Percentiles rank a stretch among this genome's conserved stretches.
Evolutionary conservation across 208 protist genomes (phyloP).

Genomic region (Naegleria fowleri): DNA sequence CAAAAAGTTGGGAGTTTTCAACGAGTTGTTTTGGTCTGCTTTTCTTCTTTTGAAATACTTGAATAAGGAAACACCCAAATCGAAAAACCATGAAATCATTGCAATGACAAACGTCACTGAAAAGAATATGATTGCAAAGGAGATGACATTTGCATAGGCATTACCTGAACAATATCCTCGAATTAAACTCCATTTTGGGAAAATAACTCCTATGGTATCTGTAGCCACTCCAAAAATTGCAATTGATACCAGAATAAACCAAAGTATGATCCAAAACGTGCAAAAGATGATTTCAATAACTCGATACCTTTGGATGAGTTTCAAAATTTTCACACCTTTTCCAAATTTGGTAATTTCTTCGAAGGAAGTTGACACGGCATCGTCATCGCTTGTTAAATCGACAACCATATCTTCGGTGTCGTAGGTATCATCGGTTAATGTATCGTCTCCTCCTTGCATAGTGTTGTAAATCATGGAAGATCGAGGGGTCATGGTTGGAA

Average conservation of each 20-base stretch:
- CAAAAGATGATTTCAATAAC: background rate
- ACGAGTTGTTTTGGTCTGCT: background rate
- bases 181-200: background rate
- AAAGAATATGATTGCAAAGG: background rate
- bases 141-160: background rate
- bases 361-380: background rate
- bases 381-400: background rate
- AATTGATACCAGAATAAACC: background rate
- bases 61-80: background rate
- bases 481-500: too few relatives aligned
- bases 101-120: background rate
- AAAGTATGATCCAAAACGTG: background rate
- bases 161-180: background rate
- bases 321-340: background rate
- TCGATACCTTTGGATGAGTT: background rate
- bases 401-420: background rate
- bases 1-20: background rate
- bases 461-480: too few relatives aligned
- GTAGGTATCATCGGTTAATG: background rate
- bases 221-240: background rate
- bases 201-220: background rate
- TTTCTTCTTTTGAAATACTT: background rate
- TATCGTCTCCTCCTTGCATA: background rate
- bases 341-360: background rate
- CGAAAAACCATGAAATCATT: background rate